Conservation (phyloP, 257 asterid genomes). For the Euphrasia confusa region DNA sequence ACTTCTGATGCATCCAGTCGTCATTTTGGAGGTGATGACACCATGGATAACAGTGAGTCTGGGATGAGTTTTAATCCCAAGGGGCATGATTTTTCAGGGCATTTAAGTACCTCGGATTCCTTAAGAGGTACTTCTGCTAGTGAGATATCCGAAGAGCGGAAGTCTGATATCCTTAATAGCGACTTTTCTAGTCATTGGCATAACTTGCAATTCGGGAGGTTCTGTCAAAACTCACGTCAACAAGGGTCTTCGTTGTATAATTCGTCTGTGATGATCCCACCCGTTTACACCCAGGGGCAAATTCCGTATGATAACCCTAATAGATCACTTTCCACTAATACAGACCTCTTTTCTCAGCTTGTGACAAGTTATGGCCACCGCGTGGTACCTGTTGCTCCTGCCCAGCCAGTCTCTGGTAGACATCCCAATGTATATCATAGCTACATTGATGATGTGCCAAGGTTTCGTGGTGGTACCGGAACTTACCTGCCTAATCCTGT, state of each 20-base stretch:
- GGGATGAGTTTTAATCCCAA: constrained; percentile 40
- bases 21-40: constrained; percentile 53
- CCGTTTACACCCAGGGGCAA: constrained; percentile 69
- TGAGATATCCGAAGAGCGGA: constrained; percentile 46
- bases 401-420: constrained; percentile 59
- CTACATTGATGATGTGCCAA: constrained; percentile 70
- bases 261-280: constrained; percentile 82
- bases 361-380: constrained; percentile 66
- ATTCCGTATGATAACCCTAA: constrained; percentile 78
- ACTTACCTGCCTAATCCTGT: constrained; percentile 97
- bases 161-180: constrained; percentile 76
- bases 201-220: constrained; percentile 81
- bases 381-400: constrained; percentile 61
- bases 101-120: constrained; percentile 38
- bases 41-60: constrained; percentile 41
- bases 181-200: constrained; percentile 93
- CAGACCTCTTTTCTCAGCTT: constrained; percentile 59
- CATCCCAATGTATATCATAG: constrained; percentile 59
- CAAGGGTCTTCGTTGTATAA: constrained; percentile 51
- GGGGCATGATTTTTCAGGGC: constrained; percentile 50
- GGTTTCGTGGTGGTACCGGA: constrained; percentile 88
- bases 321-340: constrained; percentile 58
- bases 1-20: constrained; percentile 50
- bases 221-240: constrained; percentile 63
- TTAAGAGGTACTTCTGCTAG: constrained; percentile 40